Conservation (phyloP, 2,329 filamentous ascomycete genomes). For the Cordyceps tenuipes region DNA sequence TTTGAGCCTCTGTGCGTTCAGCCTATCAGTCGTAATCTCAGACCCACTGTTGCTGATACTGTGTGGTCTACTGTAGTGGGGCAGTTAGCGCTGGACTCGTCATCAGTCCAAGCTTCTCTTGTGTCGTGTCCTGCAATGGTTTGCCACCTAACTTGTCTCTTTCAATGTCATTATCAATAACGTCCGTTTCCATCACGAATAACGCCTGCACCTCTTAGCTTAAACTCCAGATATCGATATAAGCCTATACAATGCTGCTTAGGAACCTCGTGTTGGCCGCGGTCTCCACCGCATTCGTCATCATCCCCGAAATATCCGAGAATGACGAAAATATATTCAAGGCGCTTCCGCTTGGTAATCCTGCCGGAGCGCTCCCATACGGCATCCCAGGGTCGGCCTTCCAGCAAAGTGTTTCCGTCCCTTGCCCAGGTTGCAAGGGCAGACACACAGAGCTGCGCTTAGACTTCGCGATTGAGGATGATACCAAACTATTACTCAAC, state of each 20-base stretch:
- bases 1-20: too few relatives aligned
- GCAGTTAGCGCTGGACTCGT: constrained; percentile 2
- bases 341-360: constrained; percentile 27
- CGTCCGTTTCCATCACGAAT: not conserved
- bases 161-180: not conserved
- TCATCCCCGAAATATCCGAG: constrained; percentile 42
- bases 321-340: constrained; percentile 35
- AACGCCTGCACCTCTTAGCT: not conserved
- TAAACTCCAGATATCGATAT: not conserved
- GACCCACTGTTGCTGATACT: too few relatives aligned
- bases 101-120: not conserved
- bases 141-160: constrained; percentile 1
- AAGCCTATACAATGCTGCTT: constrained; percentile 22
- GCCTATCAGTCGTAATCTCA: too few relatives aligned
- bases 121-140: not conserved
- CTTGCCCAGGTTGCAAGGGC: constrained; percentile 47
- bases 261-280: constrained; percentile 26
- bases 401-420: constrained; percentile 36
- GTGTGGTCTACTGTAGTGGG: too few relatives aligned
- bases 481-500: constrained; percentile 47
- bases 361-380: constrained; percentile 21
- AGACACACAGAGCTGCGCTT: constrained; percentile 40
- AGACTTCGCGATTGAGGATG: constrained; percentile 43
- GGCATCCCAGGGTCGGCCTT: constrained; percentile 27
- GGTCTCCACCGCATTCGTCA: constrained; percentile 38